phyloP scores from a whole-genome alignment of 225 moss, liverwort and hornwort genomes.

The Neckera pumila region DNA sequence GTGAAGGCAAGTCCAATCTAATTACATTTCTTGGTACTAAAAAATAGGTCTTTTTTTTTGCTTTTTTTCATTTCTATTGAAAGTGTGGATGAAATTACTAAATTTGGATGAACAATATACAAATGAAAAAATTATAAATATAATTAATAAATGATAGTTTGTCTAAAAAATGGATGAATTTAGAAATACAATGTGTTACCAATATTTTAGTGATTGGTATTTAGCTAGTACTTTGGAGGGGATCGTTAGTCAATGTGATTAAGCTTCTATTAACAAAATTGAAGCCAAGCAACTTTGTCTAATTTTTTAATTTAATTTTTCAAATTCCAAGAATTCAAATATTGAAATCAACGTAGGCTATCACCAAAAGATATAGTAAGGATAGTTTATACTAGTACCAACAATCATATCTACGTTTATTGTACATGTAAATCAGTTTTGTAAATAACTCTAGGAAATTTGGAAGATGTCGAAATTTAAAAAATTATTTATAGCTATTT shows the following conservation, averaged over 20 bases:
- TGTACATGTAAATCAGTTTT: too few relatives aligned
- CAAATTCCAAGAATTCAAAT: background rate
- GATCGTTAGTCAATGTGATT: background rate
- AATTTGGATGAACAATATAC: background rate
- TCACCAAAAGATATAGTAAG: background rate
- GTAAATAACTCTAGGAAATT: too few relatives aligned
- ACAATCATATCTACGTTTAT: too few relatives aligned
- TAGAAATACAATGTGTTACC: background rate
- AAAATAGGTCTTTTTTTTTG: background rate
- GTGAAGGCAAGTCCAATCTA: background rate
- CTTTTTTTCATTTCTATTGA: background rate
- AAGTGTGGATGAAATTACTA: background rate
- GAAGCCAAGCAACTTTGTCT: background rate
- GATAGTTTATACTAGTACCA: background rate
- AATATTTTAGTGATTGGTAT: background rate
- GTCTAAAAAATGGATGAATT: background rate
- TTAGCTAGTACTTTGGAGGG: background rate
- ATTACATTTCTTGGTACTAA: background rate
- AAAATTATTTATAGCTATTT: too few relatives aligned
- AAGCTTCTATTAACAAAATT: background rate
- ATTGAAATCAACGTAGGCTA: fast-evolving
- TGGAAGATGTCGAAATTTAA: too few relatives aligned
- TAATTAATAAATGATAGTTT: too few relatives aligned
- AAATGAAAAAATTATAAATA: too few relatives aligned
- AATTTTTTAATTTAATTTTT: background rate